Base-by-base conservation (phyloP, 306 rosid genomes). In the Parietaria judaica region DNA sequence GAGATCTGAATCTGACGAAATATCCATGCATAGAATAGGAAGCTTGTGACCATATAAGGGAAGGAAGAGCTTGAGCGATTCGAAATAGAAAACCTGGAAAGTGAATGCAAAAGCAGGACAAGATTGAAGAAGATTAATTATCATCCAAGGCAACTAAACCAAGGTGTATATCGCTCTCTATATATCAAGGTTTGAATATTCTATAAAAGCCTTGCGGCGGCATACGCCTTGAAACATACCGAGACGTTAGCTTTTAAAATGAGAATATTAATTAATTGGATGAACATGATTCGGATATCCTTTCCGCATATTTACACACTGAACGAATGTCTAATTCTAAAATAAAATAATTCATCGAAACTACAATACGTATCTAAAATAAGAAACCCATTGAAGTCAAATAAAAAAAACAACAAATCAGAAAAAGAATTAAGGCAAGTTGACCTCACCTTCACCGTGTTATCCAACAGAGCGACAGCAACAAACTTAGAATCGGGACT, bases 21-120 rank as follows among this genome's bases (percentile, higher is more conserved):
- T 84, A 77, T 86, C 98, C 98, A 92, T 88, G 56, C 98, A 92
- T 62, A 92, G 78, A 66, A 92, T 95, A 61, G 96, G 92, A 68
- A 92, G 75, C 81, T 84, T 92, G 80, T 92, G 98, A 49, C 98
- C 98, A 65, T 85, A 92, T 62, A 92, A 77, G 50, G 95, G 68
- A 62, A 89, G 85, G 79, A 92, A 92, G 54, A 84, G 74, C 71
- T 92, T 92, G 70, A 86, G 79, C 2, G 94, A 62, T 70, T 92
- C 95, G 67, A 70, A 65, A 74, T 75, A 88, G 84, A 76, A 86
- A 75, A 92, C 81, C 98, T 92, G 86, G 51, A 80, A 60, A 61
- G 51, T 63, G 74, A 70, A 58, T 56, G 41, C 60, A 64, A 55
- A 16, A 80, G 67, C 71, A 60, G 39, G 60, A 48, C 61, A 64